These are phyloP conservation scores for Rheum nobile DNA, from an alignment of 148 eudicot genomes.

Conservation along the genomic window DNA sequence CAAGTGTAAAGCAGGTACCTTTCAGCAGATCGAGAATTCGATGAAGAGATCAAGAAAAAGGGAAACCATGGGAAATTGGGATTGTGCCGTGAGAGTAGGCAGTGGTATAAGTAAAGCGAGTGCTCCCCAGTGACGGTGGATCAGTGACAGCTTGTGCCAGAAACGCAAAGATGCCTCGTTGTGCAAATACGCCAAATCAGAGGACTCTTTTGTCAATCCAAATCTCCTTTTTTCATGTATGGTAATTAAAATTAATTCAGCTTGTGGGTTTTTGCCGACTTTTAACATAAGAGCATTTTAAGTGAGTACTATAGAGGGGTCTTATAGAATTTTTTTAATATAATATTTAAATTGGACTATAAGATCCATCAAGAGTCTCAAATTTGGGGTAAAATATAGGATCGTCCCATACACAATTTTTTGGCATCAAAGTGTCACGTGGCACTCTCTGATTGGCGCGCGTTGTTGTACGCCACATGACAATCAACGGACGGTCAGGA, in stretches of 20 bases:
- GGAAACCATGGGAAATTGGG: background rate
- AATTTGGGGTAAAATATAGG: too few relatives aligned
- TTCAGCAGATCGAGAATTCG: background rate
- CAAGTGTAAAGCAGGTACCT: background rate
- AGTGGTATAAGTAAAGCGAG: slow-evolving; percentile 1
- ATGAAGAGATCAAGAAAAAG: background rate
- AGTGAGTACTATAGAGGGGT: too few relatives aligned
- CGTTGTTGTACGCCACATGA: too few relatives aligned
- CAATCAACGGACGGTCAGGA: too few relatives aligned
- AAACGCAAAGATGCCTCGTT: background rate
- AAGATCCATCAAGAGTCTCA: too few relatives aligned
- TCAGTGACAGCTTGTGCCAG: slow-evolving; percentile 6
- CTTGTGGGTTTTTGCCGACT: background rate
- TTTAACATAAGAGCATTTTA: background rate
- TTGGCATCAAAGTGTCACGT: too few relatives aligned
- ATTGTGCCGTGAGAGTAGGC: background rate
- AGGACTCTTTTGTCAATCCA: background rate
- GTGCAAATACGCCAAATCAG: background rate
- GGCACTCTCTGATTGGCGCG: too few relatives aligned
- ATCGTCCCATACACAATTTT: too few relatives aligned
- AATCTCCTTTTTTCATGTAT: background rate
- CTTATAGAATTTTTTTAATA: too few relatives aligned
- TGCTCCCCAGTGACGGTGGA: slow-evolving; percentile 2
- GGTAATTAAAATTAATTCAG: background rate
- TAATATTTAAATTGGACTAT: too few relatives aligned